Evolutionary conservation across 176 grass and related monocot species (phyloP).

Genomic region (Melocanna baccifera): DNA sequence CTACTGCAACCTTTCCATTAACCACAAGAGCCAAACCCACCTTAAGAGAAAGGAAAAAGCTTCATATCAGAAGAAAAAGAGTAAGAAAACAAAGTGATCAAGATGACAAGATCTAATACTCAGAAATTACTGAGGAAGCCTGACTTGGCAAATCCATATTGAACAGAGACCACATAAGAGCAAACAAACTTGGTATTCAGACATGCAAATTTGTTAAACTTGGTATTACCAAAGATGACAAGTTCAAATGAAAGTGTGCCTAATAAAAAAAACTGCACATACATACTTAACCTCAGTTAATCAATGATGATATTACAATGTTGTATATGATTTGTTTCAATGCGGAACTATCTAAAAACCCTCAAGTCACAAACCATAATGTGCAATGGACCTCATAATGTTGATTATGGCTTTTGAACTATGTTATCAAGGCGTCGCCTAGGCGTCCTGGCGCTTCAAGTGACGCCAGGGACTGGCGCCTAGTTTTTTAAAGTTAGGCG

Average conservation of each 20-base stretch:
- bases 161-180: not conserved
- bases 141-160: not conserved
- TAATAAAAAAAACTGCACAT: not conserved
- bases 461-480: too few species aligned
- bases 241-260: not conserved
- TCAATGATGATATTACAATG: not conserved
- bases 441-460: too few species aligned
- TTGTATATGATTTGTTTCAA: slow-evolving; percentile 13
- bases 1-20: slow-evolving; percentile 63
- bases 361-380: not conserved
- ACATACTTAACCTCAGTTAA: slow-evolving; percentile 10
- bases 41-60: slow-evolving; percentile 50
- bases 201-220: slow-evolving; percentile 17
- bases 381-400: not conserved
- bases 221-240: not conserved
- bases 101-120: not conserved
- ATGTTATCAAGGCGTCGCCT: too few species aligned
- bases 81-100: not conserved
- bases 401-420: not conserved
- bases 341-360: not conserved
- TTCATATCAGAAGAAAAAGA: slow-evolving; percentile 19
- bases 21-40: slow-evolving; percentile 87
- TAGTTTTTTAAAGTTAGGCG: too few species aligned
- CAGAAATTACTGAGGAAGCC: slow-evolving; percentile 3
- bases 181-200: slow-evolving; percentile 17